Percentiles rank a stretch among this genome's conserved stretches.
phyloP scores from a whole-genome alignment of 202 grass and related monocot genomes.

The Schoenoplectus triqueter region DNA sequence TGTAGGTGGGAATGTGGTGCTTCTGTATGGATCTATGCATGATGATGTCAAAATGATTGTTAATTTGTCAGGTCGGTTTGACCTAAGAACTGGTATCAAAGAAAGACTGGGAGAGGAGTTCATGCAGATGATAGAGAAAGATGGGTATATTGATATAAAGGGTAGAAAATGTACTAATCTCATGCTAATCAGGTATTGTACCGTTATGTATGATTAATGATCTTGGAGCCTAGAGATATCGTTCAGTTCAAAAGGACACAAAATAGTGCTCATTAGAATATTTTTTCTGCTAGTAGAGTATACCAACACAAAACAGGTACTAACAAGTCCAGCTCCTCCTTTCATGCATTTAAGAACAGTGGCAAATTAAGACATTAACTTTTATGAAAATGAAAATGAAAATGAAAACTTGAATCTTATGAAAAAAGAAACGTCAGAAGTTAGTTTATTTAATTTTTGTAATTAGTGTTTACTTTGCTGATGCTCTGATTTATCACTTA shows the following conservation, averaged over 20 bases:
- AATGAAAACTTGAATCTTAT: too few relatives aligned
- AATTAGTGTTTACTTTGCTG: too few relatives aligned
- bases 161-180: conserved; percentile 56
- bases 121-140: conserved; percentile 67
- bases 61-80: conserved; percentile 80
- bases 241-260: background rate
- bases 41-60: conserved; percentile 61
- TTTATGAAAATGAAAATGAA: too few relatives aligned
- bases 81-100: conserved; percentile 70
- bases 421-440: too few relatives aligned
- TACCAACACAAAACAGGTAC: background rate
- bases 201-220: background rate
- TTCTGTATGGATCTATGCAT: conserved; percentile 85
- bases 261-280: background rate
- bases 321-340: background rate
- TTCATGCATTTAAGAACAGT: too few relatives aligned
- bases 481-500: too few relatives aligned
- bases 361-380: too few relatives aligned
- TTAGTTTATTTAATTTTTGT: too few relatives aligned
- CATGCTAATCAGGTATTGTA: conserved; percentile 16
- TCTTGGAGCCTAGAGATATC: background rate
- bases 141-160: conserved; percentile 73
- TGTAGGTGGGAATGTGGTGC: conserved; percentile 82
- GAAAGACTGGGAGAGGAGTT: conserved; percentile 66
- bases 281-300: background rate